Percentiles rank a stretch among this genome's conserved stretches.
phyloP scores from a whole-genome alignment of 495 filamentous ascomycete genomes.

The Alectoria sarmentosa region DNA sequence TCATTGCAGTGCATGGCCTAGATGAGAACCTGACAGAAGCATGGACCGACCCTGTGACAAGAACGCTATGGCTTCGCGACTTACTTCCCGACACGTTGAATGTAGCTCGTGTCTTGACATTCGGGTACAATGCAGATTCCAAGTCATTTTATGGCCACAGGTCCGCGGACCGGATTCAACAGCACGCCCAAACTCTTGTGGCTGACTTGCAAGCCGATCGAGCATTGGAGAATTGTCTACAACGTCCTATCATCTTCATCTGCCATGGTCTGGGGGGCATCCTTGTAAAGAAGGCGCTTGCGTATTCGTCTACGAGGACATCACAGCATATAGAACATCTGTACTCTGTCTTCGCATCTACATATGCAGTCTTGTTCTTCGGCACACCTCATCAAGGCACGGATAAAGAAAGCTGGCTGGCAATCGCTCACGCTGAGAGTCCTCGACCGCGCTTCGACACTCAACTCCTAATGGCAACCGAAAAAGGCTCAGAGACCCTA shows the following conservation, averaged over 20 bases:
- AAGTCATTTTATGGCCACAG: slow-evolving; percentile 22
- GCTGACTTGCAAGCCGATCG: slow-evolving; percentile 30
- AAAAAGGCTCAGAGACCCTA: slow-evolving; percentile 28
- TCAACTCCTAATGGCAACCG: slow-evolving; percentile 22
- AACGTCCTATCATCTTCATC: slow-evolving; percentile 38
- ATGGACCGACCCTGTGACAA: slow-evolving; percentile 23
- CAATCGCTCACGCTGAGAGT: not conserved
- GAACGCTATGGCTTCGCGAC: slow-evolving; percentile 22
- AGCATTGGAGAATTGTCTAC: slow-evolving; percentile 20
- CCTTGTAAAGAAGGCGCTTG: slow-evolving; percentile 35
- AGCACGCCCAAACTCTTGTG: slow-evolving; percentile 24
- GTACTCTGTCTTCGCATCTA: slow-evolving; percentile 29
- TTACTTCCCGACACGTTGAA: slow-evolving; percentile 17
- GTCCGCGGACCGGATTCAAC: slow-evolving; percentile 22
- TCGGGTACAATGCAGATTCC: slow-evolving; percentile 18
- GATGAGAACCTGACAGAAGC: slow-evolving; percentile 30
- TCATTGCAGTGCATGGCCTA: slow-evolving; percentile 36
- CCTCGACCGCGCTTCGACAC: slow-evolving; percentile 7
- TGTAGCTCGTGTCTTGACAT: slow-evolving; percentile 21
- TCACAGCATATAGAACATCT: slow-evolving; percentile 26
- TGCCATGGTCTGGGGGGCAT: slow-evolving; percentile 45
- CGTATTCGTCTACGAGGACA: slow-evolving; percentile 27
- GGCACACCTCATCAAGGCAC: slow-evolving; percentile 30
- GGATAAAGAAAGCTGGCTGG: slow-evolving; percentile 14
- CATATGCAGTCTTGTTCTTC: slow-evolving; percentile 31